phyloP scores from a whole-genome alignment of 768 basidiomycete species.

The Boletus rufocinnamomeus region DNA sequence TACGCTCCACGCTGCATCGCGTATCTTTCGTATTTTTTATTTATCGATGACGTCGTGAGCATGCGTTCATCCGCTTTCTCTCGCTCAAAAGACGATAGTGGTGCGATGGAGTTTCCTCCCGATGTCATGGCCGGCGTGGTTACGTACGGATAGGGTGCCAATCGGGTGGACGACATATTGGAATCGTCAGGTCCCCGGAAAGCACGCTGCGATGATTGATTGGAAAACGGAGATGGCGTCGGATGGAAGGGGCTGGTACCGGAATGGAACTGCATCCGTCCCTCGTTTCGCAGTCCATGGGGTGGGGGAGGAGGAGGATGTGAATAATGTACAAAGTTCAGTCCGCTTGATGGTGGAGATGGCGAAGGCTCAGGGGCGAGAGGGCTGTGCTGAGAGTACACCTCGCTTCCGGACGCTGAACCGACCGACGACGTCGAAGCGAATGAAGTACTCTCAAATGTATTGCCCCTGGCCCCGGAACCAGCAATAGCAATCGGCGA shows the following conservation, averaged over 20 bases:
- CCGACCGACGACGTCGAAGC: slow-evolving; percentile 49
- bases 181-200: slow-evolving; percentile 40
- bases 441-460: slow-evolving; percentile 53
- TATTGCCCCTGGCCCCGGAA: slow-evolving; percentile 45
- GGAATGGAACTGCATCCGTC: slow-evolving; percentile 31
- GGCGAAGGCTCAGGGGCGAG: slow-evolving; percentile 54
- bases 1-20: slow-evolving; percentile 26
- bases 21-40: slow-evolving; percentile 36
- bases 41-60: slow-evolving; percentile 45
- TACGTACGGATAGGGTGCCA: slow-evolving; percentile 35
- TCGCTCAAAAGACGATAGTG: slow-evolving; percentile 53
- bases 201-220: slow-evolving; percentile 33
- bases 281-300: slow-evolving; percentile 34
- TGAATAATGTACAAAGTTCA: slow-evolving; percentile 63
- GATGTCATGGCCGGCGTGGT: slow-evolving; percentile 42
- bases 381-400: slow-evolving; percentile 50
- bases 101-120: slow-evolving; percentile 28
- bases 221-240: slow-evolving; percentile 45
- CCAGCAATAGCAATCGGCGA: slow-evolving; percentile 46
- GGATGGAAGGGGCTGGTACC: slow-evolving; percentile 35
- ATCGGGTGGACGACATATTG: slow-evolving; percentile 40
- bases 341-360: slow-evolving; percentile 58
- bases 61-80: slow-evolving; percentile 56
- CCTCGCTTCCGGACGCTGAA: slow-evolving; percentile 59
- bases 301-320: slow-evolving; percentile 39